Evolutionary conservation across 345 rosid genomes (phyloP), one percentile per base, ranked within the genome.

Genomic region (Linum tenue): DNA sequence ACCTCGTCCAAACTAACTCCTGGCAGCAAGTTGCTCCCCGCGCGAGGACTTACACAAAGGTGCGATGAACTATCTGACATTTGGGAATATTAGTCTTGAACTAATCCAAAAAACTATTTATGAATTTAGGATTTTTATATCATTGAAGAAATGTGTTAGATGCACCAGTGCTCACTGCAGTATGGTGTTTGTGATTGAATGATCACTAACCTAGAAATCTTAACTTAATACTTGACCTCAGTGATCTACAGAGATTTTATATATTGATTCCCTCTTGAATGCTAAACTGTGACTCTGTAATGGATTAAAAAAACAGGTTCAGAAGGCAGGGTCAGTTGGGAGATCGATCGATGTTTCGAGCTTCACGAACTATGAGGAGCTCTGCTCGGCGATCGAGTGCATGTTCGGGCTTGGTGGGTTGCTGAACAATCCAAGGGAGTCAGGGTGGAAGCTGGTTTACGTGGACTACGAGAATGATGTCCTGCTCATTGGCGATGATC

Each of bases 381-480:
- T 91, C 6, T 80, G 90, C 73, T 73, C 90, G 55, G 92, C 97
- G 2, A 91, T 94, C 3, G 99, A 87, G 64, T 80, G 84, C 76
- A 88, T 94, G 99, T 91, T 94, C 72, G 99, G 97, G 64, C 86
- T 94, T 2, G 87, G 82, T 76, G 99, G 97, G 40, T 77, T 91
- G 64, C 99, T 94, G 5, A 81, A 82, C 67, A 82, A 80, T 57
- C 91, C 88, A 0, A 84, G 85, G 70, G 95, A 86, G 59, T 85
- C 96, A 0, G 92, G 90, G 15, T 94, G 99, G 99, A 91, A 90
- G 69, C 77, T 91, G 59, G 99, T 94, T 8, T 95, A 91, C 40
- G 99, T 95, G 53, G 99, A 95, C 77, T 91, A 85, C 56, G 99
- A 91, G 80, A 89, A 84, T 55, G 99, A 95, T 60, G 97, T 91